Evolutionary conservation across 129 eudicot species (phyloP), one percentile per base, ranked within the genome.

Genomic region (Apium graveolens): DNA sequence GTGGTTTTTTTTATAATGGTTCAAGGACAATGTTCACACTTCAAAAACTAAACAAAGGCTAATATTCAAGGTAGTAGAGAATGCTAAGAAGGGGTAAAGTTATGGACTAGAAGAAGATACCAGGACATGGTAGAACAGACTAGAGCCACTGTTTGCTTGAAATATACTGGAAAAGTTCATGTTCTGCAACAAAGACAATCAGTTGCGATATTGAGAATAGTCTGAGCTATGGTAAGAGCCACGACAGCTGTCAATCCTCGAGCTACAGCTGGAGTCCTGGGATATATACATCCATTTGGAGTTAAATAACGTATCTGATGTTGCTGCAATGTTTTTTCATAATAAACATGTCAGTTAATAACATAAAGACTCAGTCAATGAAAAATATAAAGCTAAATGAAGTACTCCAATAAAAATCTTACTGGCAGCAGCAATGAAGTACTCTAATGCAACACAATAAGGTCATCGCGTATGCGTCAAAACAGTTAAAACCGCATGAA

Each of bases 231-330:
- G 87, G 84, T 78, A 73, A 92, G 98, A 43, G 88, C 62, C 63
- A 87, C 83, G 11, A 90, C 96, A 27, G 98, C 86, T 65, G 85
- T 82, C 41, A 90, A 66, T 77, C 96, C 96, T n/a, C 90, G 89
- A 41, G 79, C 92, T 34, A 83, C 27, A 71, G 98, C 96, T 45
- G 98, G 96, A 78, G 89, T 90, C 68, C 92, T 81, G 65, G 96
- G 96, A 81, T 88, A 92, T 51, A 82, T 76, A 77, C 98, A 92
- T 75, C 78, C 86, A 9, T 82, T 70, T 73, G 87, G 81, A 48
- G 86, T 69, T 24, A 82, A 75, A 82, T 72, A 73, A 66, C 20
- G 74, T 68, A 92, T 89, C 81, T 92, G 84, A 49, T 82, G 70
- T 11, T 0, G 20, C 76, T 72, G 76, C 51, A 17, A 72, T 72